Percentiles rank a stretch among this genome's conserved stretches.
These are phyloP conservation scores for Schizothecium vesticola DNA, from an alignment of 495 filamentous ascomycete genomes.

Conservation along the genomic window DNA sequence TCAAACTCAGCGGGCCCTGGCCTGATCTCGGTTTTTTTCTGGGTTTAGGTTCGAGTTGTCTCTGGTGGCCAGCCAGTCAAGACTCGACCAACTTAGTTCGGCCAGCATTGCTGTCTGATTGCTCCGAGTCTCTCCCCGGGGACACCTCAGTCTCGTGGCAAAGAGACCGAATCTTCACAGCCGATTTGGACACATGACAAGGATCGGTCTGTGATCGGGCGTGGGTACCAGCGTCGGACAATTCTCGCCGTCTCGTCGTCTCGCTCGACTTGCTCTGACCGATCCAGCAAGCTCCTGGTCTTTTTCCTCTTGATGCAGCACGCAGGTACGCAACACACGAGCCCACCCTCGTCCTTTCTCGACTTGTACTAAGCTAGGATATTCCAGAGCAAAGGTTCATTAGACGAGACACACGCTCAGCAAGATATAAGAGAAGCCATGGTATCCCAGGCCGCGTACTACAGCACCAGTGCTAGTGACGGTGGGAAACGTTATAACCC, in stretches of 20 bases:
- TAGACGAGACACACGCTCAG: neutral
- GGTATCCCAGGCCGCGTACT: constrained; percentile 35
- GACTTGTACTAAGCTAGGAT: neutral
- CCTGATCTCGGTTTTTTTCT: neutral
- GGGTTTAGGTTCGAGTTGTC: neutral
- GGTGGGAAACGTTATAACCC: constrained; percentile 39
- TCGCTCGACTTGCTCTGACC: neutral
- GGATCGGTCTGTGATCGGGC: constrained; percentile 17
- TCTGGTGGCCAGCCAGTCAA: neutral
- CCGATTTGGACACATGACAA: constrained; percentile 16
- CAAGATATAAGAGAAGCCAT: constrained; percentile 20
- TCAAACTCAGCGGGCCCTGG: neutral
- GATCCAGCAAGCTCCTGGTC: neutral
- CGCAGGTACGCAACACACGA: neutral
- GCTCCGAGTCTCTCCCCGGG: neutral
- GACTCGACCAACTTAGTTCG: neutral
- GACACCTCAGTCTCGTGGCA: neutral
- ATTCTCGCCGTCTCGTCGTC: neutral
- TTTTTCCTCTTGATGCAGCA: neutral
- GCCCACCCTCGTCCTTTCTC: neutral
- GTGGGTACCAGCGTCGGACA: constrained; percentile 10
- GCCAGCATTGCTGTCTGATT: neutral
- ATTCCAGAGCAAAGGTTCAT: neutral
- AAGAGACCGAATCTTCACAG: neutral
- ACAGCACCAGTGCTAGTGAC: constrained; percentile 28